phyloP scores from a whole-genome alignment of 805 yeast genomes.

The Candida andamanensis region DNA sequence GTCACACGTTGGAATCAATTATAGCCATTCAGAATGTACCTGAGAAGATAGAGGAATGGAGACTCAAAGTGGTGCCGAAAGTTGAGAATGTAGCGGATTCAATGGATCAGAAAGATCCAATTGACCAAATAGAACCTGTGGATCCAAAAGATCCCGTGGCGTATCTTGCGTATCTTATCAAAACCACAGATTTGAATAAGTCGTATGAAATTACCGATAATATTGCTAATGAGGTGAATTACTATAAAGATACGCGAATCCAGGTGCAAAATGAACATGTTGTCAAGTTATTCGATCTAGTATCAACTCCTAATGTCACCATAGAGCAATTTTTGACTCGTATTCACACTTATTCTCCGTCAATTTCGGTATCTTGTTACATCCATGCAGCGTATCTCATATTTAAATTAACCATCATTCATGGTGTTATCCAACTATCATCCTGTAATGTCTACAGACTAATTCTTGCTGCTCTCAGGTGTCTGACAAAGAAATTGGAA shows the following conservation, averaged over 20 bases:
- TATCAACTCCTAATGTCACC: slow-evolving; percentile 30
- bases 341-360: slow-evolving; percentile 35
- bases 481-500: slow-evolving; percentile 38
- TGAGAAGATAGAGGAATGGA: too few relatives aligned
- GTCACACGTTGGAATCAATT: slow-evolving; percentile 26
- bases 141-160: not conserved
- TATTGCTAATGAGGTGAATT: slow-evolving; percentile 9
- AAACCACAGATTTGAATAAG: slow-evolving; percentile 7
- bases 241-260: slow-evolving; percentile 8
- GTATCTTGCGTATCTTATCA: slow-evolving; percentile 6
- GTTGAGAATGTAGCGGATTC: slow-evolving; percentile 11
- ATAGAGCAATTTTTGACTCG: slow-evolving; percentile 31
- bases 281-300: slow-evolving; percentile 27
- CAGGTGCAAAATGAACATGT: slow-evolving; percentile 24
- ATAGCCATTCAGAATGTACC: slow-evolving; percentile 25
- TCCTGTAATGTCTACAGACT: slow-evolving; percentile 33
- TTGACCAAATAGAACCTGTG: not conserved
- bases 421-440: slow-evolving; percentile 27
- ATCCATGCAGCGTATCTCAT: slow-evolving; percentile 36
- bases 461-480: slow-evolving; percentile 35
- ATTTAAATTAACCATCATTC: slow-evolving; percentile 29
- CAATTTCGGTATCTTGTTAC: slow-evolving; percentile 34
- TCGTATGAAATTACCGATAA: slow-evolving; percentile 8
- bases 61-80: slow-evolving; percentile 10
- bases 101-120: slow-evolving; percentile 4